These are phyloP conservation scores for Gossypium raimondii DNA, from an alignment of 345 rosid species.

Conservation along the genomic window DNA sequence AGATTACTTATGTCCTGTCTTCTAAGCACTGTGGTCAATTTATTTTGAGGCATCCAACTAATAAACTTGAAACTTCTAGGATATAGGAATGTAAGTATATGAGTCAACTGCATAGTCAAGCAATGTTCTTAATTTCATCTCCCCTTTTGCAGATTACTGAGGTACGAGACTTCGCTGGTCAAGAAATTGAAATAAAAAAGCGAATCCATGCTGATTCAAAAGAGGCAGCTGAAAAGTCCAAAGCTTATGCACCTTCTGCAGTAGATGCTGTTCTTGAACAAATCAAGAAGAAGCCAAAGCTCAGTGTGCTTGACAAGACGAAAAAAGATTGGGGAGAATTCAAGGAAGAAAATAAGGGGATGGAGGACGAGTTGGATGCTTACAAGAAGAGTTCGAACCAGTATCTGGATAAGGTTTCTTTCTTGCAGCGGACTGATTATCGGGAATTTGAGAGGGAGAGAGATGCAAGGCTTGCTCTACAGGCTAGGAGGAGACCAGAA, in stretches of 20 bases:
- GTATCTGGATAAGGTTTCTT: slow-evolving; percentile 77
- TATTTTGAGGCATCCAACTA: background rate
- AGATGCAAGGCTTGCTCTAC: slow-evolving; percentile 79
- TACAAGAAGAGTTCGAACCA: slow-evolving; percentile 95
- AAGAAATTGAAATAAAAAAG: slow-evolving; percentile 67
- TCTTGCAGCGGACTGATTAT: slow-evolving; percentile 76
- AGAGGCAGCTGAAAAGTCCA: slow-evolving; percentile 68
- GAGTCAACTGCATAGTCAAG: background rate
- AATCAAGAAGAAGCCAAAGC: slow-evolving; percentile 85
- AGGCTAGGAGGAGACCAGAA: slow-evolving; percentile 60
- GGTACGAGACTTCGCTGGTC: slow-evolving; percentile 83
- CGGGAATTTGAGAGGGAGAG: slow-evolving; percentile 95
- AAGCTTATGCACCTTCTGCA: slow-evolving; percentile 51
- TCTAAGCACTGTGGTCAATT: background rate
- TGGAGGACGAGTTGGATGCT: slow-evolving; percentile 81
- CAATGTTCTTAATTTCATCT: background rate
- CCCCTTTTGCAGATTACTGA: slow-evolving; percentile 54
- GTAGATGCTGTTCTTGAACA: slow-evolving; percentile 90
- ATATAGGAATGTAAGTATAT: background rate
- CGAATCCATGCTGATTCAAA: slow-evolving; percentile 71
- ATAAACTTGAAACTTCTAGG: background rate
- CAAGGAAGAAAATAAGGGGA: slow-evolving; percentile 75
- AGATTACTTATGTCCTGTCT: background rate
- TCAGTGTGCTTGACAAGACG: slow-evolving; percentile 87
- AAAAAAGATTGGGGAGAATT: slow-evolving; percentile 98